Conservation (phyloP, 192 early-diverging fungal species). For the Linnemannia exigua region DNA sequence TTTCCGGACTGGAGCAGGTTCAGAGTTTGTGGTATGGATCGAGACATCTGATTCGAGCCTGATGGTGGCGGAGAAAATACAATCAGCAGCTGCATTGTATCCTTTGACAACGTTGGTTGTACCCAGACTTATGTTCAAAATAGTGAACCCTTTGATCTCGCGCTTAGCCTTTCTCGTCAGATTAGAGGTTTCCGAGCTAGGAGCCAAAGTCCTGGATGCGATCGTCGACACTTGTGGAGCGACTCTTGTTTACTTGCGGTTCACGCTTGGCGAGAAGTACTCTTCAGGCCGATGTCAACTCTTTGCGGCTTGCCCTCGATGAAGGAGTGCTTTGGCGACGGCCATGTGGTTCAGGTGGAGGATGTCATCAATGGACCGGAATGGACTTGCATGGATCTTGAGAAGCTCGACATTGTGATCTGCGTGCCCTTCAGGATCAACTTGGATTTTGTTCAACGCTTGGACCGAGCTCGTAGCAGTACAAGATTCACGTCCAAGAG, state of each 20-base stretch:
- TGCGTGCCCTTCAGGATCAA: background rate
- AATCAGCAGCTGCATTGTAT: too few species aligned
- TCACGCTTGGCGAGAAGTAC: background rate
- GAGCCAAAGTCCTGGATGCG: background rate
- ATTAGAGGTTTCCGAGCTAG: background rate
- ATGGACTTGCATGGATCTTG: background rate
- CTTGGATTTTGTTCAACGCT: background rate
- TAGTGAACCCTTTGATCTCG: background rate
- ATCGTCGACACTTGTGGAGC: background rate
- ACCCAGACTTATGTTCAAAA: background rate
- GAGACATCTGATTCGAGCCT: too few species aligned
- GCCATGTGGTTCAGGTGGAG: background rate
- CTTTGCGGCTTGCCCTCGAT: background rate
- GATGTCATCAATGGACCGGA: background rate
- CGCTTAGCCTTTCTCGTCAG: background rate
- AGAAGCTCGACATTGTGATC: background rate
- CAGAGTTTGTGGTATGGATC: too few species aligned
- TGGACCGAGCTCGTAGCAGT: background rate
- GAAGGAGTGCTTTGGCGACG: background rate
- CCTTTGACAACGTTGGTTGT: too few species aligned
- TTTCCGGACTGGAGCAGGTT: too few species aligned
- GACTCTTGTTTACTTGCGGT: background rate
- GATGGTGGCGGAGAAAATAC: too few species aligned
- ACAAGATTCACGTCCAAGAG: background rate
- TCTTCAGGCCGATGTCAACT: background rate